Conservation (phyloP, 2,329 filamentous ascomycete species). For the Torrubiella hemipterigena region DNA sequence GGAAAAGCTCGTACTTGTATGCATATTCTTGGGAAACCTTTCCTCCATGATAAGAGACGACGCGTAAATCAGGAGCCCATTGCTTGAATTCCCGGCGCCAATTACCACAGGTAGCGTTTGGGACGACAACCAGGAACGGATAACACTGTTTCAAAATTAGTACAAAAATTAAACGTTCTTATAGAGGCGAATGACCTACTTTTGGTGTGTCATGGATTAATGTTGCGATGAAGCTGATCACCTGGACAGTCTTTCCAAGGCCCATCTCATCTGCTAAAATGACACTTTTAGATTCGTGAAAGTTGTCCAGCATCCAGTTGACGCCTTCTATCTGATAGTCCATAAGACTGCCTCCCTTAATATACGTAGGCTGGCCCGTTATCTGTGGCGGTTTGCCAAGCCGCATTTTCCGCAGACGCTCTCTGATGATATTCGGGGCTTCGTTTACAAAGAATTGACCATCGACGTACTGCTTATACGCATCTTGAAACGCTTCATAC, state of each 20-base stretch:
- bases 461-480: constrained; percentile 77
- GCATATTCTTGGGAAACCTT: constrained; percentile 63
- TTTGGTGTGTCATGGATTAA: constrained; percentile 54
- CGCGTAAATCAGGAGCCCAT: constrained; percentile 76
- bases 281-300: constrained; percentile 68
- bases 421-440: constrained; percentile 46
- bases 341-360: constrained; percentile 78
- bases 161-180: background rate
- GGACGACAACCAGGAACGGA: constrained; percentile 87
- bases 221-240: constrained; percentile 69
- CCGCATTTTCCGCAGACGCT: constrained; percentile 58
- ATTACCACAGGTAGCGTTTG: constrained; percentile 92
- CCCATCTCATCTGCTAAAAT: constrained; percentile 98
- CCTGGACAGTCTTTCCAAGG: constrained; percentile 90
- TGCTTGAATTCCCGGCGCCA: constrained; percentile 94
- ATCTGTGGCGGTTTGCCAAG: constrained; percentile 56
- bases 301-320: constrained; percentile 92
- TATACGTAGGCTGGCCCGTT: constrained; percentile 57
- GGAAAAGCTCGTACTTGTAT: constrained; percentile 77
- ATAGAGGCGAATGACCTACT: constrained; percentile 12
- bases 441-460: constrained; percentile 58
- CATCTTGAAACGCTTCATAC: constrained; percentile 69
- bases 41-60: constrained; percentile 87
- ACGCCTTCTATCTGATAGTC: constrained; percentile 84
- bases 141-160: constrained; percentile 42